Conservation (phyloP, 257 asterid species). For the Coffea eugenioides region DNA sequence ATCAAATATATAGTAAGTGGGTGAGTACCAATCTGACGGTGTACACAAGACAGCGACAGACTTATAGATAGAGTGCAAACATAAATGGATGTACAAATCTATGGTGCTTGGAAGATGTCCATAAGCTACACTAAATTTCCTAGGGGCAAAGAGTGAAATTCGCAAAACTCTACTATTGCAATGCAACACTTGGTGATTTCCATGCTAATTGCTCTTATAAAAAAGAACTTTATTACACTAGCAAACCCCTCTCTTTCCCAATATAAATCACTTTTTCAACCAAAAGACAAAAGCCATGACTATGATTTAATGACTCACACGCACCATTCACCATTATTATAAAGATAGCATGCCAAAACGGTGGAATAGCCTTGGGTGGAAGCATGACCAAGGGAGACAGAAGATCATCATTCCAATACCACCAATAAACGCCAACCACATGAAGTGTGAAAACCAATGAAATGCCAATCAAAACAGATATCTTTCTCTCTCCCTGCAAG, state of each 20-base stretch:
- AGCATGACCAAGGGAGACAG: slow-evolving; percentile 69
- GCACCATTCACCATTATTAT: slow-evolving; percentile 78
- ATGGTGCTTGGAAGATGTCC: not conserved
- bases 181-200: not conserved
- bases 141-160: not conserved
- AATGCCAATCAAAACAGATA: slow-evolving; percentile 48
- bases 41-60: not conserved
- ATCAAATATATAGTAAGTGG: not conserved
- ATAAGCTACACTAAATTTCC: not conserved
- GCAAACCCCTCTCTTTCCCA: not conserved
- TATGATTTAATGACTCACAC: slow-evolving; percentile 20
- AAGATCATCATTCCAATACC: slow-evolving; percentile 62
- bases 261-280: not conserved
- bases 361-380: slow-evolving; percentile 83
- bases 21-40: not conserved
- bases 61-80: not conserved
- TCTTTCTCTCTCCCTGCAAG: slow-evolving; percentile 79
- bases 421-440: slow-evolving; percentile 74
- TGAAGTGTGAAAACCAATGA: slow-evolving; percentile 63
- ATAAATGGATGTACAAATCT: not conserved
- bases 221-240: slow-evolving; percentile 13
- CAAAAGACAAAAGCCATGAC: not conserved
- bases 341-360: slow-evolving; percentile 88
- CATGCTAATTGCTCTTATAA: not conserved
- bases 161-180: not conserved